A percentile compares a stretch with the other conserved stretches of the same genome.
Conservation (phyloP, 2,329 filamentous ascomycete species). For the Cladosporium sp. region DNA sequence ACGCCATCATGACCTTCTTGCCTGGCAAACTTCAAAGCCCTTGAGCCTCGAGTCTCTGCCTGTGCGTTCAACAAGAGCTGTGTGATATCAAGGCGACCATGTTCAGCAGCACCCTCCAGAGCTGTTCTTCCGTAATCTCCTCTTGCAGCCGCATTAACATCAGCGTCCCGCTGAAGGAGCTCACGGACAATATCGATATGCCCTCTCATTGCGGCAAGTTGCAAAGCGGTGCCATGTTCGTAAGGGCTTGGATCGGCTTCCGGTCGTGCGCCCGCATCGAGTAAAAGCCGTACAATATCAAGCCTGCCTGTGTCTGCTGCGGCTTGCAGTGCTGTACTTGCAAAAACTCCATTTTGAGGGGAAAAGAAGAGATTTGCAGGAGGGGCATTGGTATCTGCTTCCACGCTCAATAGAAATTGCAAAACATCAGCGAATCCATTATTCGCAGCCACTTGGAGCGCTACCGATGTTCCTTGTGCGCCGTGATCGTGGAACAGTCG, state of each 20-base stretch:
- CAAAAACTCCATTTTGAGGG: no score
- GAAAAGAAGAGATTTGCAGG: no score
- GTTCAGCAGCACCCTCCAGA: slow-evolving; percentile 3
- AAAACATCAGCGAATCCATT: no score
- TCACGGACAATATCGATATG: neutral
- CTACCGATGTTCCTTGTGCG: neutral
- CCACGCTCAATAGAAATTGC: no score
- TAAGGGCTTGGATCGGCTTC: neutral
- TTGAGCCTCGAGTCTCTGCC: neutral
- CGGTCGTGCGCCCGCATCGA: neutral
- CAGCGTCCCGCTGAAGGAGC: neutral
- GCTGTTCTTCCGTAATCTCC: neutral
- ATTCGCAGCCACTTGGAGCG: no score
- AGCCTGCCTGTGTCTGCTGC: neutral
- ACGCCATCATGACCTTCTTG: slow-evolving; percentile 2
- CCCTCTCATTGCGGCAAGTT: neutral
- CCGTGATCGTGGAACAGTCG: neutral
- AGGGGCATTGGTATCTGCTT: no score
- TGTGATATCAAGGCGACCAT: neutral
- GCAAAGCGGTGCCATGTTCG: neutral
- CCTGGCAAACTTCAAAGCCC: neutral
- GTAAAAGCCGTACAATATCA: neutral
- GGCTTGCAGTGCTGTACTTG: neutral
- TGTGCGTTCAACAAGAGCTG: slow-evolving; percentile 1
- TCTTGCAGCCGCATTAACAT: neutral